Conservation (phyloP, 2,329 filamentous ascomycete species). For the Talaromyces piceae region DNA sequence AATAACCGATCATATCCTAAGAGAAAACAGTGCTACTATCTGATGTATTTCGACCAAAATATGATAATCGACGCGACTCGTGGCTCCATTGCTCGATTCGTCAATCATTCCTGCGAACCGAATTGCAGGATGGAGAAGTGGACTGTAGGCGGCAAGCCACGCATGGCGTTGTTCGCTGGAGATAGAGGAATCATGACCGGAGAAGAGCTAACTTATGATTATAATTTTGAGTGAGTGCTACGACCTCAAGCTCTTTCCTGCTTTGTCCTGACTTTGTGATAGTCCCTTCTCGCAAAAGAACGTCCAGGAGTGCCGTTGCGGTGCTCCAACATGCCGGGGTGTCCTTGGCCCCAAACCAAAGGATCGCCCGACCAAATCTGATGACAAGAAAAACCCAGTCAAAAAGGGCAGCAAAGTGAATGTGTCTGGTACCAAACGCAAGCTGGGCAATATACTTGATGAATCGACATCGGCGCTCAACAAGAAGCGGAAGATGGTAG, state of each 20-base stretch:
- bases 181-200: constrained; percentile 85
- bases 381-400: constrained; percentile 17
- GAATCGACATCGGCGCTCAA: constrained; percentile 22
- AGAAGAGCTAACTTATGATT: constrained; percentile 93
- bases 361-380: constrained; percentile 25
- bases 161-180: constrained; percentile 94
- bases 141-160: constrained; percentile 86
- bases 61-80: constrained; percentile 98
- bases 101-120: constrained; percentile 94
- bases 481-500: constrained; percentile 25
- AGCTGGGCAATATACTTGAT: constrained; percentile 20
- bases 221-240: constrained; percentile 58
- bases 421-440: constrained; percentile 26
- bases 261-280: constrained; percentile 12
- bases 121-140: constrained; percentile 98
- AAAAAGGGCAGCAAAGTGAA: constrained; percentile 12
- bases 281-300: constrained; percentile 55
- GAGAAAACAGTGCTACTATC: constrained; percentile 72
- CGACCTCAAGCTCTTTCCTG: background rate
- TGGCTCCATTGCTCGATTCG: constrained; percentile 92
- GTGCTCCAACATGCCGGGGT: constrained; percentile 53
- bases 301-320: constrained; percentile 57
- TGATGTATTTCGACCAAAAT: constrained; percentile 98
- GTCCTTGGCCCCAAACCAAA: constrained; percentile 52
- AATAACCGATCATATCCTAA: constrained; percentile 13